Evolutionary conservation across 1,284 basidiomycete genomes (phyloP).

Genomic region (Entoloma clypeatum): DNA sequence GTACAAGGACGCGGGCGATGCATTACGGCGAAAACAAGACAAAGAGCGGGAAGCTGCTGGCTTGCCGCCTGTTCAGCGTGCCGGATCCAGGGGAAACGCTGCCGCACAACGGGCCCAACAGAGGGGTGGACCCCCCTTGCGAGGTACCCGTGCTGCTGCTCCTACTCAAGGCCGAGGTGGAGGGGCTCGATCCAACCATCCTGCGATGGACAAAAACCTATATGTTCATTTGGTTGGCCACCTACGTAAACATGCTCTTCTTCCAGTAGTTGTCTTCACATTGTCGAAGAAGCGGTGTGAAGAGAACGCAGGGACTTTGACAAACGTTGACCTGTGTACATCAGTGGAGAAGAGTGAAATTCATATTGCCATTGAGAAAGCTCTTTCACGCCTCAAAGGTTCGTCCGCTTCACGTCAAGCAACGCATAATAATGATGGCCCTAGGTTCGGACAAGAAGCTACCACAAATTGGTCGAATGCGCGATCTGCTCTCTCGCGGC

Average conservation of each 20-base stretch:
- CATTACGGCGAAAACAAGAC: conserved; percentile 91
- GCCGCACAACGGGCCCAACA: conserved; percentile 61
- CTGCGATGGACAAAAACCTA: conserved; percentile 78
- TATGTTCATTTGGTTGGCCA: conserved; percentile 92
- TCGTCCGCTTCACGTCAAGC: too few species aligned
- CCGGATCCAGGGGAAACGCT: conserved; percentile 75
- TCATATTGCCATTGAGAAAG: conserved; percentile 92
- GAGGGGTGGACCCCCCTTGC: conserved; percentile 42
- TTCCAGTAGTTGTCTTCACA: conserved; percentile 97
- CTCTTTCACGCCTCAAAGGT: conserved; percentile 90
- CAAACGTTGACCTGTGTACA: conserved; percentile 85
- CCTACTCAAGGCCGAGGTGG: conserved; percentile 40
- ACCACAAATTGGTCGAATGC: conserved; percentile 94
- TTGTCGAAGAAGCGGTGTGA: conserved; percentile 97
- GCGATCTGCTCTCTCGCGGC: conserved; percentile 86
- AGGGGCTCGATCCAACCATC: conserved; percentile 62
- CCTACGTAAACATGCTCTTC: conserved; percentile 79
- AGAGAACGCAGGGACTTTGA: conserved; percentile 89
- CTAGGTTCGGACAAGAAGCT: conserved; percentile 87
- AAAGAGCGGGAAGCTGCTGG: conserved; percentile 96
- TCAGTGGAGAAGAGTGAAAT: conserved; percentile 95
- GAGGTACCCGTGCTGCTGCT: conserved; percentile 47
- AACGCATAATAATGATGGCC: too few species aligned
- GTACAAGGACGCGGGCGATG: conserved; percentile 87
- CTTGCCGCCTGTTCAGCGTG: conserved; percentile 74